phyloP scores from a whole-genome alignment of 2,329 filamentous ascomycete species.

The Claviceps sp. region DNA sequence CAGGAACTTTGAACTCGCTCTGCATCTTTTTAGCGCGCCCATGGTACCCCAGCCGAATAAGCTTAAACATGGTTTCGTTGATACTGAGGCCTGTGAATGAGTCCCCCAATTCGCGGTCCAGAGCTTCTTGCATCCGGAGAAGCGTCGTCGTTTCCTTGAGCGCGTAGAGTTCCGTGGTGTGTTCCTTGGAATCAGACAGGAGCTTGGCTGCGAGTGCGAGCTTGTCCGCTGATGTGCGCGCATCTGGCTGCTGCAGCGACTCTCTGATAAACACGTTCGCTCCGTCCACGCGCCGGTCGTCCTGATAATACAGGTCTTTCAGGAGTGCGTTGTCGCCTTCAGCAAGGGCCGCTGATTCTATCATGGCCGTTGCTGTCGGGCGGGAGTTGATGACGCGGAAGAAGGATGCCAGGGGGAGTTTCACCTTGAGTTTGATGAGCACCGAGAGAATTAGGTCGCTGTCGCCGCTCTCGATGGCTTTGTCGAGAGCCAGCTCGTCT shows the following conservation, averaged over 20 bases:
- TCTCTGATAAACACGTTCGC: constrained; percentile 79
- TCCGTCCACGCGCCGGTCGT: constrained; percentile 79
- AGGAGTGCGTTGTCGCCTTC: constrained; percentile 66
- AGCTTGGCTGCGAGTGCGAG: constrained; percentile 75
- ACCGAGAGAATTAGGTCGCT: constrained; percentile 88
- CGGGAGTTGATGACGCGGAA: constrained; percentile 82
- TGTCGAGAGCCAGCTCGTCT: constrained; percentile 87
- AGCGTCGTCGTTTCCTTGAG: constrained; percentile 71
- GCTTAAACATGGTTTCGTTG: constrained; percentile 83
- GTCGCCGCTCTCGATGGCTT: constrained; percentile 90
- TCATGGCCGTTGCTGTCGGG: constrained; percentile 74
- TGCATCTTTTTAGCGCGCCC: constrained; percentile 81
- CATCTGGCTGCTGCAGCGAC: constrained; percentile 59
- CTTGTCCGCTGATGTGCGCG: constrained; percentile 65
- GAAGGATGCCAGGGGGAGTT: constrained; percentile 79
- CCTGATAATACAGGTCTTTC: constrained; percentile 95
- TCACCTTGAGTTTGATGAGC: constrained; percentile 75
- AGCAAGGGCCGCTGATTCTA: constrained; percentile 64
- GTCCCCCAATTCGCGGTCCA: constrained; percentile 71
- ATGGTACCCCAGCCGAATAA: constrained; percentile 68
- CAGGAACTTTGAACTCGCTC: constrained; percentile 82
- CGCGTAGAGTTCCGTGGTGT: constrained; percentile 56
- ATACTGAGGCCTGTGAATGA: constrained; percentile 72
- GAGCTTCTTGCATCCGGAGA: constrained; percentile 70
- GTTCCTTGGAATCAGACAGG: constrained; percentile 71